Evolutionary conservation across 140 eudicot genomes (phyloP), one percentile per base, ranked within the genome.

Genomic region (Oenanthe javanica): DNA sequence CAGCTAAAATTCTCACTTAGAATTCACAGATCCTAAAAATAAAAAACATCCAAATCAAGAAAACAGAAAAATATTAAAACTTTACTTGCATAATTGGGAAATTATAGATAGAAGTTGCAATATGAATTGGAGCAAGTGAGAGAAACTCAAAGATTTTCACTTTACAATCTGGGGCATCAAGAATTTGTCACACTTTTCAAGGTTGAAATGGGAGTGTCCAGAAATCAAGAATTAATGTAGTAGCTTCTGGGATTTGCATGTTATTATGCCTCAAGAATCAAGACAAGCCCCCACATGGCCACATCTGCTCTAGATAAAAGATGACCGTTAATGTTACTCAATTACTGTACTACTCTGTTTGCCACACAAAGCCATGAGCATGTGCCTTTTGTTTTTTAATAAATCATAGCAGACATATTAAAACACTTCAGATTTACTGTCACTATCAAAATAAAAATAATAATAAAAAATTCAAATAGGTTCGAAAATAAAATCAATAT

Each of bases 21-120:
- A 31, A 31, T 31, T 31, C 36, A 31, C 36, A 31, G 36, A 31
- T 31, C 36, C 36, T 31, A 31, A 31, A 31, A 31, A 31, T 31
- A 31, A 43, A 43, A 43, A 43, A 43, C 2, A 43, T 67, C 79
- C 79, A 51, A 36, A 50, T 31, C 79, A n/a, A 76, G 61, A 23
- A 50, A 31, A 23, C 57, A 46, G 14, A 10, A 18, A 61, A 52
- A 25, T 31, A 49, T 52, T 59, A 19, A 49, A 61, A 49, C 46
- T 16, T 6, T 4, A 84, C 90, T 84, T 78, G 82, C 90, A 82
- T 81, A 81, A 84, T 79, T 77, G 79, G 79, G 46, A 79, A 79
- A 79, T 49, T 49, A 38, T 15, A 59, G 66, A 57, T 38, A 70
- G 36, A 76, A 43, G 31, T 66, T 55, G 80, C 80, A 50, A 51